Conservation (phyloP, 306 rosid genomes). For the Sindora glabra region DNA sequence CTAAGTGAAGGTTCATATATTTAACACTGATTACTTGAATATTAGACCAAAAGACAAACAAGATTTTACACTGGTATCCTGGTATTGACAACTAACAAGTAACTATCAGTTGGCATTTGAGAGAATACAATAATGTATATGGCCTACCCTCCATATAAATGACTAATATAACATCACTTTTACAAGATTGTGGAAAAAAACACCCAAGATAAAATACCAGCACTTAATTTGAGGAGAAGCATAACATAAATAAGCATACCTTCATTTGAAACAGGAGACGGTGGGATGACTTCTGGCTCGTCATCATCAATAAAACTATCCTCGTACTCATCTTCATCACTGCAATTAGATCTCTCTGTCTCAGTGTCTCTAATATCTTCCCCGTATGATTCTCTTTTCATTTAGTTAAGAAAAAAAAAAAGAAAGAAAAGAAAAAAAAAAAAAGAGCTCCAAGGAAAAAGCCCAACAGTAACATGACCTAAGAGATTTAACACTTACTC, state of each 20-base stretch:
- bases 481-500: not conserved
- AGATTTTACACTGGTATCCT: not conserved
- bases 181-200: not conserved
- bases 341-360: constrained; percentile 43
- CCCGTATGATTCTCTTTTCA: constrained; percentile 71
- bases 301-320: constrained; percentile 71
- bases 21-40: not conserved
- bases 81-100: not conserved
- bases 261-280: constrained; percentile 39
- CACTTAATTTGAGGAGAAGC: not conserved
- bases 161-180: not conserved
- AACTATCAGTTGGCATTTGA: not conserved
- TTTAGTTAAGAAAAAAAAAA: constrained; percentile 31
- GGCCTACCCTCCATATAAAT: not conserved
- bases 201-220: not conserved
- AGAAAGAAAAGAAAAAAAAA: not conserved
- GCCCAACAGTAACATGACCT: not conserved
- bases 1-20: not conserved
- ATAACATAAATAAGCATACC: constrained; percentile 25
- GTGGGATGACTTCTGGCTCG: constrained; percentile 32
- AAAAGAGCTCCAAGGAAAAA: not conserved
- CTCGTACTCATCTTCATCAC: constrained; percentile 62
- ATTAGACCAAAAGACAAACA: not conserved
- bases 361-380: constrained; percentile 83
- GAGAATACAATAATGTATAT: not conserved